Percentiles rank a stretch among this genome's conserved stretches.
These are phyloP conservation scores for Hypomyces rosellus DNA, from an alignment of 2,329 filamentous ascomycete species.

Conservation along the genomic window DNA sequence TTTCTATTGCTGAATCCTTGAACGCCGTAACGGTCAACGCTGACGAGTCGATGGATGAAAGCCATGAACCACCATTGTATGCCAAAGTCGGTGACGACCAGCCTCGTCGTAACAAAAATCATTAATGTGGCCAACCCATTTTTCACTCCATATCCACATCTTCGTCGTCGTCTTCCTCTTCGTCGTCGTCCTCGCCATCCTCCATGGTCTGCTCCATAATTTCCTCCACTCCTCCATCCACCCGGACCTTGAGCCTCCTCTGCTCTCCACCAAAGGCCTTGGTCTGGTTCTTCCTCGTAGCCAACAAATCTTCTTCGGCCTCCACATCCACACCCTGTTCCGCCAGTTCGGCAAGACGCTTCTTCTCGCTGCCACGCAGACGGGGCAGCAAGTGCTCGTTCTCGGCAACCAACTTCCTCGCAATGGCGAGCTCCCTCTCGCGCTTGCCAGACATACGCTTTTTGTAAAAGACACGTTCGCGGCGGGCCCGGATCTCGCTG, in stretches of 20 bases:
- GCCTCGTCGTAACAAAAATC: constrained; percentile 6
- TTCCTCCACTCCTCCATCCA: constrained; percentile 30
- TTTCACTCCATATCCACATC: constrained; percentile 27
- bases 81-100: constrained; percentile 5
- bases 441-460: constrained; percentile 87
- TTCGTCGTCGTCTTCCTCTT: constrained; percentile 20
- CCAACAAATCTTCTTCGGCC: constrained; percentile 31
- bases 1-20: constrained; percentile 6
- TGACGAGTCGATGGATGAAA: constrained; percentile 11
- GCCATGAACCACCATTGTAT: constrained; percentile 7
- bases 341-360: constrained; percentile 49
- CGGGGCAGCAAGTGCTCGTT: constrained; percentile 87
- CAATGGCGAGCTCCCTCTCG: constrained; percentile 69
- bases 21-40: constrained; percentile 11
- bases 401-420: constrained; percentile 83
- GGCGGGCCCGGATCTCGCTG: constrained; percentile 71
- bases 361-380: constrained; percentile 58
- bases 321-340: constrained; percentile 42
- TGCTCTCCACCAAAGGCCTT: constrained; percentile 39
- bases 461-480: constrained; percentile 92
- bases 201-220: constrained; percentile 9
- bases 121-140: constrained; percentile 6
- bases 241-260: constrained; percentile 31
- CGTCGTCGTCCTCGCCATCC: constrained; percentile 18
- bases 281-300: constrained; percentile 23